Evolutionary conservation across 257 asterid species (phyloP).

Genomic region (Leptodermis oblonga): DNA sequence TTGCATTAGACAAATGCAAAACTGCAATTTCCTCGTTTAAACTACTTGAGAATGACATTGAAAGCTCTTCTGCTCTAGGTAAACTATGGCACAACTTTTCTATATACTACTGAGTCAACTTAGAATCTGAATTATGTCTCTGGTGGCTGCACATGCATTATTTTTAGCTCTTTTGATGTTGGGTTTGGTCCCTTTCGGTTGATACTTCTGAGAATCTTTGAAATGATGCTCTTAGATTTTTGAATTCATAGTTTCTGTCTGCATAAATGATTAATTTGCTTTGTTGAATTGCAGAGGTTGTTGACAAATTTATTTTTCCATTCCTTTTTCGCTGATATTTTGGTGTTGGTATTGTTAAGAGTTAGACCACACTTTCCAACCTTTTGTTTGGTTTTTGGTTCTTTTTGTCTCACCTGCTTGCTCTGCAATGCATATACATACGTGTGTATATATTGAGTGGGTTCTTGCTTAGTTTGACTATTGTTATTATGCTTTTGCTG

Average conservation of each 20-base stretch:
- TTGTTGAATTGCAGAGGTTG: background rate
- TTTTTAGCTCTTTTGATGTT: background rate
- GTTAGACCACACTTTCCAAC: background rate
- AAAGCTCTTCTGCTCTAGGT: conserved; percentile 66
- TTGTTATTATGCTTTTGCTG: background rate
- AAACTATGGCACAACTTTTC: background rate
- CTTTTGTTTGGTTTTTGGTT: background rate
- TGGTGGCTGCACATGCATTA: background rate
- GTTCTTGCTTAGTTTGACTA: no score
- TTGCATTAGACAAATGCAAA: conserved; percentile 49
- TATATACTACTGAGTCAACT: background rate
- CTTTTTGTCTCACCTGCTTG: background rate
- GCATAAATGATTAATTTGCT: background rate
- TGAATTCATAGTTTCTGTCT: background rate
- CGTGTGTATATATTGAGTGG: no score
- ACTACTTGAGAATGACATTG: conserved; percentile 65
- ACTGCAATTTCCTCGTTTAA: conserved; percentile 48
- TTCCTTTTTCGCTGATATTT: background rate
- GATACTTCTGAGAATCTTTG: background rate
- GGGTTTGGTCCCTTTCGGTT: background rate
- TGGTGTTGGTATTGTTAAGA: background rate
- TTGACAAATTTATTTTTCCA: background rate
- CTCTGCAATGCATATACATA: no score
- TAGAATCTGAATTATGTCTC: background rate
- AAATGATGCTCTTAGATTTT: background rate